Evolutionary conservation across 768 basidiomycete species (phyloP), one percentile per base, ranked within the genome.

Genomic region (Trametes cingulata): DNA sequence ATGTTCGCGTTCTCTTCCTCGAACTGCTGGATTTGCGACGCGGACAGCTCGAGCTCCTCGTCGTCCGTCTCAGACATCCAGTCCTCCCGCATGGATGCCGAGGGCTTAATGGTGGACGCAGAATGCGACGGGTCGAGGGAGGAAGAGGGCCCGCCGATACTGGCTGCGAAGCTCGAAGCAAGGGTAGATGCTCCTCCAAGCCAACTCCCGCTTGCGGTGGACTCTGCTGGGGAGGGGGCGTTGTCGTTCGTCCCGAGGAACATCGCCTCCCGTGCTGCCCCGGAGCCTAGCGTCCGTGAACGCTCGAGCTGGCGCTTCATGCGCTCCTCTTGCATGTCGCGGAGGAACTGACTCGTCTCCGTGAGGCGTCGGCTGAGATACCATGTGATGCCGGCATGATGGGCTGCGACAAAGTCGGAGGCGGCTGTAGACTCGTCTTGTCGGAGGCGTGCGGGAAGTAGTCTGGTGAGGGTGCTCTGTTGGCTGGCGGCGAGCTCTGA

Each of bases 311-410:
- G 91, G 5, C 96, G 85, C 71, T 87, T 88, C 55, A 95, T 82
- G 49, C 97, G 87, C 72, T 96, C 93, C 73, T 98, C 96, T 74
- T 99, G 97, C 78, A 98, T 83, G 64, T 91, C 87, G 65, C 88
- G 88, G 65, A 96, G 88, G 15, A 71, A 79, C 68, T 92, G 86
- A 65, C 91, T 89, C 24, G 88, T 84, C 62, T 90, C 85, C 0
- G 93, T 82, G 37, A 99, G 80, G 39, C 90, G 84, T 51, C 89
- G 82, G 69, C 83, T 89, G 56, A 99, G 84, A 74, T 88, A 95
- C 89, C 94, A 95, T 13, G 93, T 91, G 65, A 99, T 84, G 67
- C 90, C 85, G n/a, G 93, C 82, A 68, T 92, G 92, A 72, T 99
- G 97, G 4, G 93, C 93, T n/a, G 93, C 88, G 29, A 85, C 71